Percentiles rank a stretch among this genome's conserved stretches.
phyloP scores from a whole-genome alignment of 2,329 filamentous ascomycete genomes.

The Fusarium graminum region DNA sequence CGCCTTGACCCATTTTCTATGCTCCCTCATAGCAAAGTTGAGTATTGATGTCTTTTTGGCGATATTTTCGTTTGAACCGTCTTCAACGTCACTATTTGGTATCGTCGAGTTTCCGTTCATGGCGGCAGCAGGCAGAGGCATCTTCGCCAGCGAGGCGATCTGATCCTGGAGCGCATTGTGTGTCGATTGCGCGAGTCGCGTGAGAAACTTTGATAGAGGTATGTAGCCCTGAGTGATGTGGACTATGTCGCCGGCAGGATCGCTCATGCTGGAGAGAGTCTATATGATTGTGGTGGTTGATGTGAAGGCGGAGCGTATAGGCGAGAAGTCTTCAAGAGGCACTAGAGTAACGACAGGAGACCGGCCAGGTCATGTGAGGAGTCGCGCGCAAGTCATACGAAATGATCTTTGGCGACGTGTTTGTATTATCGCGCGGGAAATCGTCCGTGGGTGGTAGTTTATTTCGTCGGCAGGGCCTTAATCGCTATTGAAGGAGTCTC shows the following conservation, averaged over 20 bases:
- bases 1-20: slow-evolving; percentile 92
- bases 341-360: slow-evolving; percentile 36
- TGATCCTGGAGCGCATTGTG: slow-evolving; percentile 82
- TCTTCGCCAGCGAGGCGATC: slow-evolving; percentile 76
- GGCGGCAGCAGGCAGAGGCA: slow-evolving; percentile 67
- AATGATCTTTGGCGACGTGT: slow-evolving; percentile 2
- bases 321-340: slow-evolving; percentile 30
- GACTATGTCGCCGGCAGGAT: slow-evolving; percentile 71
- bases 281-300: slow-evolving; percentile 27
- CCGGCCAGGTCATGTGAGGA: slow-evolving; percentile 52
- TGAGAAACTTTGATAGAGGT: slow-evolving; percentile 79
- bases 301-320: slow-evolving; percentile 23
- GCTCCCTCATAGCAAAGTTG: slow-evolving; percentile 81
- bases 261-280: slow-evolving; percentile 62
- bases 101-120: slow-evolving; percentile 64
- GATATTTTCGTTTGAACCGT: slow-evolving; percentile 74
- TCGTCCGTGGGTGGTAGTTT: slow-evolving; percentile 11
- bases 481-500: slow-evolving; percentile 23
- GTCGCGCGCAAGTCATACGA: slow-evolving; percentile 26
- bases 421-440: slow-evolving; percentile 3
- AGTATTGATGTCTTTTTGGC: slow-evolving; percentile 82
- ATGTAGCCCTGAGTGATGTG: slow-evolving; percentile 84
- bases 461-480: slow-evolving; percentile 11
- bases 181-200: slow-evolving; percentile 83
- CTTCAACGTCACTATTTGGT: slow-evolving; percentile 58